phyloP scores from a whole-genome alignment of 2,329 filamentous ascomycete genomes.

The Polychaeton citri region DNA sequence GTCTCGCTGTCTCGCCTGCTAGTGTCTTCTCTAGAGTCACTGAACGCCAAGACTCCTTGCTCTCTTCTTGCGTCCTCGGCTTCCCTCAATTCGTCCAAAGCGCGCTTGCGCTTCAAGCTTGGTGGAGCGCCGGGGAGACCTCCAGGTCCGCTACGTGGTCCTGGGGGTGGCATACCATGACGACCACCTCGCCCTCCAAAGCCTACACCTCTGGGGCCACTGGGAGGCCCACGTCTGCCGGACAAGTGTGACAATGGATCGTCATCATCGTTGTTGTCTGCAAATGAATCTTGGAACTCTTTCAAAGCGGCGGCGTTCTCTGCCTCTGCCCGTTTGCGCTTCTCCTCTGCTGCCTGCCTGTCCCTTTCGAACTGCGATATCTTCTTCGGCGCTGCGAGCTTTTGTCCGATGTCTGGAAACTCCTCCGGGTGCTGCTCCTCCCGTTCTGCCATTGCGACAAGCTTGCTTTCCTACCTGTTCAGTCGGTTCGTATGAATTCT shows the following conservation, averaged over 20 bases:
- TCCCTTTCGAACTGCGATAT: constrained; percentile 82
- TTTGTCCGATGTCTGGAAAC: constrained; percentile 63
- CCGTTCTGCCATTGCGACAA: constrained; percentile 1
- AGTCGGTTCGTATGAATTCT: too few species aligned
- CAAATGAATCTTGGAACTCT: constrained; percentile 74
- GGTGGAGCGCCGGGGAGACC: constrained; percentile 27
- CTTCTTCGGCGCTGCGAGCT: constrained; percentile 62
- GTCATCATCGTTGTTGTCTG: constrained; percentile 36
- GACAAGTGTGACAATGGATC: constrained; percentile 4
- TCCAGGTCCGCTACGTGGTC: constrained; percentile 37
- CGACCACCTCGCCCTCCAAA: constrained; percentile 7
- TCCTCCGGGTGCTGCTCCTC: constrained; percentile 17
- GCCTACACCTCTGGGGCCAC: constrained; percentile 30
- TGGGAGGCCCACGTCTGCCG: constrained; percentile 7
- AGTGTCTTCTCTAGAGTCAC: constrained; percentile 3
- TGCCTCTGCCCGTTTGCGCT: constrained; percentile 68
- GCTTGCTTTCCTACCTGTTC: too few species aligned
- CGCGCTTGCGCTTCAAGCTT: constrained; percentile 20
- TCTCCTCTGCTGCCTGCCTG: constrained; percentile 79
- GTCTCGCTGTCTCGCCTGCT: constrained; percentile 1
- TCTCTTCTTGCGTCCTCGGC: constrained; percentile 14
- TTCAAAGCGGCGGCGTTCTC: constrained; percentile 79
- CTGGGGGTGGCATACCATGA: constrained; percentile 16
- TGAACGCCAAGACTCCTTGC: constrained; percentile 9
- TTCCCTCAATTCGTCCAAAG: constrained; percentile 19